These are phyloP conservation scores for Plasmodium gallinaceum DNA, from an alignment of 169 alveolate species.

Conservation along the genomic window DNA sequence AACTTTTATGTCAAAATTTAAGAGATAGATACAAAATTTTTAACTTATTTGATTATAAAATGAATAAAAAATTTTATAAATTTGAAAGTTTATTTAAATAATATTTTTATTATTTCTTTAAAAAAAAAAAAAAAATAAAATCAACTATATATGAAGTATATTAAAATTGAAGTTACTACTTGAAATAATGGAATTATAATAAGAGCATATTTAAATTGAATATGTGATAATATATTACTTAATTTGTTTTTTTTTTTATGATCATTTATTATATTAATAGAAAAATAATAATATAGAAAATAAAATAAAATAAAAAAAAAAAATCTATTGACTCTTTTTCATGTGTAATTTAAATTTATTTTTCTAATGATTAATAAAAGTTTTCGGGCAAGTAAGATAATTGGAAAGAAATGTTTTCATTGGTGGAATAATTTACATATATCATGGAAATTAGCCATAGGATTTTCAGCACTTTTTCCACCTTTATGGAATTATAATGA, in stretches of 20 bases:
- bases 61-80: too few relatives aligned
- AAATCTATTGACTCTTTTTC: neutral
- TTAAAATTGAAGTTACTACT: too few relatives aligned
- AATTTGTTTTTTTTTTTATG: too few relatives aligned
- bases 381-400: conserved; percentile 29
- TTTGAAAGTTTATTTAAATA: neutral
- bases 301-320: neutral
- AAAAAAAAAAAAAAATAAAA: neutral
- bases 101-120: neutral
- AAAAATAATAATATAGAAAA: neutral
- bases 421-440: conserved; percentile 62
- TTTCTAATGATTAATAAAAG: conserved; percentile 59
- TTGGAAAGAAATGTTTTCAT: conserved; percentile 51
- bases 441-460: conserved; percentile 58
- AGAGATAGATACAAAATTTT: too few relatives aligned
- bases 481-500: conserved; percentile 71
- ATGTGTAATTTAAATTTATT: neutral
- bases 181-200: too few relatives aligned
- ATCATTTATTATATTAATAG: neutral
- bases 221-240: too few relatives aligned
- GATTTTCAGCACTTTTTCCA: conserved; percentile 48
- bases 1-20: too few relatives aligned
- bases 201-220: too few relatives aligned
- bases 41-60: too few relatives aligned
- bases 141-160: too few relatives aligned